A percentile compares a stretch with the other conserved stretches of the same genome.
These are phyloP conservation scores for Dendrobium huoshanense DNA, from an alignment of 106 monocot genomes.

Conservation along the genomic window DNA sequence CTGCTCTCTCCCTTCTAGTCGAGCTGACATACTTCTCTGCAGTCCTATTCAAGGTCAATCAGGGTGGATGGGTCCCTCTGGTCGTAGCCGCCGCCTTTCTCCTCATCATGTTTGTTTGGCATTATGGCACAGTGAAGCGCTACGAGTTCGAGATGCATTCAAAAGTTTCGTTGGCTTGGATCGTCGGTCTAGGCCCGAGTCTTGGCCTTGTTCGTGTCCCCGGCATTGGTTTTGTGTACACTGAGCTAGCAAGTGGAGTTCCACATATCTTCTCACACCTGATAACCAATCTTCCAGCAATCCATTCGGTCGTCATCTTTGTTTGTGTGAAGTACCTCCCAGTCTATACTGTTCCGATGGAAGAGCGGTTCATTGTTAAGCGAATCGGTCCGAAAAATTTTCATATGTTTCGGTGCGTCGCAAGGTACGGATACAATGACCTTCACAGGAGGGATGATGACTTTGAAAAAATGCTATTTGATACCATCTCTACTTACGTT, in stretches of 20 bases:
- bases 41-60: constrained; percentile 68
- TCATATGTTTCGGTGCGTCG: constrained; percentile 87
- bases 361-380: constrained; percentile 71
- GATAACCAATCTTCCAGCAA: constrained; percentile 86
- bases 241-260: constrained; percentile 76
- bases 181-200: constrained; percentile 79
- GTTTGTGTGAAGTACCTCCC: constrained; percentile 89
- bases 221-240: constrained; percentile 84
- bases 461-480: constrained; percentile 85
- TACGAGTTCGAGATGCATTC: constrained; percentile 89
- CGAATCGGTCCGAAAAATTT: constrained; percentile 79
- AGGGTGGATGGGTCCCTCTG: constrained; percentile 92
- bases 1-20: constrained; percentile 59
- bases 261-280: constrained; percentile 90
- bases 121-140: constrained; percentile 65
- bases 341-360: constrained; percentile 67
- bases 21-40: constrained; percentile 84
- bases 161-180: constrained; percentile 91
- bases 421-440: constrained; percentile 88
- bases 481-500: constrained; percentile 40
- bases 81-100: constrained; percentile 70
- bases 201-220: constrained; percentile 89
- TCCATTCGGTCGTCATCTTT: constrained; percentile 73
- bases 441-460: constrained; percentile 69
- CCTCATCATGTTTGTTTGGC: constrained; percentile 81